Evolutionary conservation across 108 stramenopile genomes (phyloP), one percentile per base, ranked within the genome.

Genomic region (Thalassiosira profunda): DNA sequence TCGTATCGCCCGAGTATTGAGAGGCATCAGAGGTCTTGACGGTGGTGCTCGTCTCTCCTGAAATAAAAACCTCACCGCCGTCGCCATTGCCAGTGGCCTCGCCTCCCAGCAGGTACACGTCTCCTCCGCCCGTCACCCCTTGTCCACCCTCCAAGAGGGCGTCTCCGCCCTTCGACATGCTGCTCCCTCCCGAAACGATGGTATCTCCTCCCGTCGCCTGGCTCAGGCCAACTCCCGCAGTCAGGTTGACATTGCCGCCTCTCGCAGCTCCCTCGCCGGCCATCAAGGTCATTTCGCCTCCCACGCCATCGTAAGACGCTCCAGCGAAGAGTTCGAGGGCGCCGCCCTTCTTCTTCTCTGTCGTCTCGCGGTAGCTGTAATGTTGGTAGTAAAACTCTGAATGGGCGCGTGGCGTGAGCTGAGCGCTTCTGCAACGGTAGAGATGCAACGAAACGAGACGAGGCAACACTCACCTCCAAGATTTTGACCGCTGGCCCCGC

Each of bases 241-340:
- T 69, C 18, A 80, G 23, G 23, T 63, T 62, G 6, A 74, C 12
- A 8, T 7, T 44, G 10, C 72, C 79, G 1, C 79, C 79, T 25
- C 28, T 14, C 14, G 29, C 12, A 5, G 18, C 33, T 0, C 79
- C 79, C 5, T 35, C 26, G 17, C 79, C 79, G 24, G 42, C 38
- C 18, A 18, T 9, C 31, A 80, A 35, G 9, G 37, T 37, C 10
- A 74, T 12, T 2, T 17, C 18, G 4, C 79, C 79, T 42, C 79
- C 79, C 17, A n/a, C 9, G 11, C 79, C 79, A 43, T 67, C 48
- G 44, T 44, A 42, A 0, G 72, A 61, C 18, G 65, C 18, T 4
- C 79, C 79, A 63, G 72, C 67, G 0, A 12, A 12, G n/a, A 80
- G 12, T 12, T 33, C 36, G 9, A 80, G 10, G 31, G 26, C 58